Percentiles rank a stretch among this genome's conserved stretches.
These are phyloP conservation scores for Colletotrichum ledebouriae DNA, from an alignment of 2,329 filamentous ascomycete genomes.

Conservation along the genomic window DNA sequence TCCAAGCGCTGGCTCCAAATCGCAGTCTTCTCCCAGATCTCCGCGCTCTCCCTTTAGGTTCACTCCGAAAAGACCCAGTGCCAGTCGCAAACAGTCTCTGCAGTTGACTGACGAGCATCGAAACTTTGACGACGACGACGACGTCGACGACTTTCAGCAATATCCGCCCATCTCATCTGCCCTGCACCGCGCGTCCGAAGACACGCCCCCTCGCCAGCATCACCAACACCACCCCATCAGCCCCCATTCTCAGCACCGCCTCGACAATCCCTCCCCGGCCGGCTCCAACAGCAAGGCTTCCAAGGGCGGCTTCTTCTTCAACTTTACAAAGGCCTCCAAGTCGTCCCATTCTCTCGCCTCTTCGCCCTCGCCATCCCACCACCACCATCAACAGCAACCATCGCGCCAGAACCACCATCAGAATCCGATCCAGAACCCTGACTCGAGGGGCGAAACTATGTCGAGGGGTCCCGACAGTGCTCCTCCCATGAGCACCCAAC, in stretches of 20 bases:
- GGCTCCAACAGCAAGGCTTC: constrained; percentile 56
- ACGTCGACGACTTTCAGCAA: constrained; percentile 43
- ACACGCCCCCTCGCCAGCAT: constrained; percentile 45
- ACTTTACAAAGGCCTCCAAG: constrained; percentile 63
- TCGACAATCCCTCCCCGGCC: constrained; percentile 47
- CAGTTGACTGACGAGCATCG: constrained; percentile 39
- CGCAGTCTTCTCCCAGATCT: constrained; percentile 60
- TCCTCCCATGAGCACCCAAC: constrained; percentile 43
- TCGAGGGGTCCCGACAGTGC: constrained; percentile 54
- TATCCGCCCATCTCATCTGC: constrained; percentile 49
- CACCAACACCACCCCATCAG: constrained; percentile 46
- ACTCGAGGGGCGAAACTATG: constrained; percentile 55
- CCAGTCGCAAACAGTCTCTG: constrained; percentile 40
- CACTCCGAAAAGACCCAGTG: constrained; percentile 52
- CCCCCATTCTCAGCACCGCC: constrained; percentile 46
- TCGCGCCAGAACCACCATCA: constrained; percentile 44
- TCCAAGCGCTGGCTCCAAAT: constrained; percentile 53
- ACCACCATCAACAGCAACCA: constrained; percentile 43
- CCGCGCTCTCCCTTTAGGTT: constrained; percentile 61
- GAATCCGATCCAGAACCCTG: constrained; percentile 48
- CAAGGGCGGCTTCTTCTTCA: constrained; percentile 64
- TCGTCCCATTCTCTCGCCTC: constrained; percentile 53
- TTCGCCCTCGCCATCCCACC: constrained; percentile 44
- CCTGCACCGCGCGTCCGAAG: constrained; percentile 44
- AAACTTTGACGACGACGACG: constrained; percentile 44